Base-by-base conservation (phyloP, 345 rosid species). In the Corchorus capsularis region DNA sequence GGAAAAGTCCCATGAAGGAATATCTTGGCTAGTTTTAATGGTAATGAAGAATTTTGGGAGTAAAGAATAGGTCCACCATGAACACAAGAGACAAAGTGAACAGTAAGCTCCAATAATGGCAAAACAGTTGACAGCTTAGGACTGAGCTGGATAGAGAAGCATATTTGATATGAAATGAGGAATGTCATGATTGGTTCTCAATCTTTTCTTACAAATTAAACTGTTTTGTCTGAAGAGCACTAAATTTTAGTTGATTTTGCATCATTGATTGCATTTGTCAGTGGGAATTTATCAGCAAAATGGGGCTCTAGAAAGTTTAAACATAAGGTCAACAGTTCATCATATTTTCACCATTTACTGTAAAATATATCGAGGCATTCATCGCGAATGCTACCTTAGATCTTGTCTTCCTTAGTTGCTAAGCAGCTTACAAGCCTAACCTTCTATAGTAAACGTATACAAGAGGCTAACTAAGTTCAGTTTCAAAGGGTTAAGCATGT, bases 31-130 rank as follows among this genome's bases (percentile, higher is more conserved):
- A 11, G 15, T 81, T 47, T n/a, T 74, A 63, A 73, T 73, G 71
- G 73, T 71, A 70, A 82, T 66, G 71, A 50, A 54, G 67, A 78
- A 75, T 71, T 67, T 82, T 75, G 54, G 43, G 64, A 64, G 43
- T 72, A 43, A 22, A n/a, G 52, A 35, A 37, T 72, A 37, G 83
- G 84, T 82, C 85, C 87, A 74, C 87, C 81, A 74, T 76, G 35
- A 64, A 61, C 63, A 69, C 54, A 69, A 57, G 75, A 70, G 82
- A 75, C 63, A 80, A 82, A n/a, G 66, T 39, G 6, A 78, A 86
- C 70, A 78, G 84, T 80, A 43, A 67, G 74, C 74, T 79, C 79
- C 85, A 82, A 80, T 78, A 69, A 75, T 57, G 75, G 71, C 27
- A 82, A 5, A 70, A 43, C n/a, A 82, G 73, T 66, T 78, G 73